Evolutionary conservation across 2,329 filamentous ascomycete genomes (phyloP).

Genomic region (Alternaria ethzedia): DNA sequence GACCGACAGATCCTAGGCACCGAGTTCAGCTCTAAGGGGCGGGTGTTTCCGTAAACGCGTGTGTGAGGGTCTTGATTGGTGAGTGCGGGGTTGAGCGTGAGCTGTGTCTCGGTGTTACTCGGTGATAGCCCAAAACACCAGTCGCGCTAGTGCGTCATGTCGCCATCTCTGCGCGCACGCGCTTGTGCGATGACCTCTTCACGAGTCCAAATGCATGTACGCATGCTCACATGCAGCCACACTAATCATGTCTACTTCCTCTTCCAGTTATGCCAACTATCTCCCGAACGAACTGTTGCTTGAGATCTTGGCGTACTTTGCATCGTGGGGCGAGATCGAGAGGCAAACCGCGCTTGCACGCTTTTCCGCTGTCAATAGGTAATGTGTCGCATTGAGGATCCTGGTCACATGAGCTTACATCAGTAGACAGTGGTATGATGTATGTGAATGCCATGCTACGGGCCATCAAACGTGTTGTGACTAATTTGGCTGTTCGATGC

Average conservation of each 20-base stretch:
- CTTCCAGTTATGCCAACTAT: constrained; percentile 37
- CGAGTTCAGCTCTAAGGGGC: not conserved
- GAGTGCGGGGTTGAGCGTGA: not conserved
- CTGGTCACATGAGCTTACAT: constrained; percentile 5
- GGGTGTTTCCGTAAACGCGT: not conserved
- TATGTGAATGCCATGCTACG: constrained; percentile 19
- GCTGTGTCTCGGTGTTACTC: not conserved
- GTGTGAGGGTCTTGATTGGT: not conserved
- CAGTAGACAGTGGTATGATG: constrained; percentile 62
- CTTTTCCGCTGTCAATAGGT: constrained; percentile 55
- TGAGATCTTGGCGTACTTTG: constrained; percentile 56
- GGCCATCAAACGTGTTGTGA: not conserved
- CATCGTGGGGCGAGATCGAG: constrained; percentile 26
- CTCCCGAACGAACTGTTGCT: constrained; percentile 63
- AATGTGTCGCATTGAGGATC: not conserved
- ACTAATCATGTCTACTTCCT: constrained; percentile 1
- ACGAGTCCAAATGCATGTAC: not conserved
- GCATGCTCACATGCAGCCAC: not conserved
- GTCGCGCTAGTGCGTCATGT: constrained; percentile 9
- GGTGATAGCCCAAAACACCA: not conserved
- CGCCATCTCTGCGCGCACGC: not conserved
- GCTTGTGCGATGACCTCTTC: not conserved
- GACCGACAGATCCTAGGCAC: not conserved
- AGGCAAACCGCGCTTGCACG: constrained; percentile 58
- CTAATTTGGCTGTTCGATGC: not conserved